Conservation (phyloP, 768 basidiomycete species). For the Trametes sanguinea region DNA sequence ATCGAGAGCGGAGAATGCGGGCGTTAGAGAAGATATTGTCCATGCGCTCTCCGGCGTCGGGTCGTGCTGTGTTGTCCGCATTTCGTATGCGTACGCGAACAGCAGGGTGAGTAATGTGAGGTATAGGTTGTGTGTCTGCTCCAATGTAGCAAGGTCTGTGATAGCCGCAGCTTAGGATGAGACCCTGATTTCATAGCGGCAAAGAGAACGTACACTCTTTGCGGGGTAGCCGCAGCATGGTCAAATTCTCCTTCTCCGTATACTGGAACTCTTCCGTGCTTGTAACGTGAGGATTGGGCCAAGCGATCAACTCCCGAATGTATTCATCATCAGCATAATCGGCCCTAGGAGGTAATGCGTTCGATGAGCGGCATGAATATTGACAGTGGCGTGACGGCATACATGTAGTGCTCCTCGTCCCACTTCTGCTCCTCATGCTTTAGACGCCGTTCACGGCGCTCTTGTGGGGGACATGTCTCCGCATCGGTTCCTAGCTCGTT, state of each 20-base stretch:
- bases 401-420: conserved; percentile 88
- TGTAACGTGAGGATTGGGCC: conserved; percentile 58
- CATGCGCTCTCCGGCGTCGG: conserved; percentile 89
- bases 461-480: conserved; percentile 53
- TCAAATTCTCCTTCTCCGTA: conserved; percentile 70
- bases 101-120: conserved; percentile 69
- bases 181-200: not conserved
- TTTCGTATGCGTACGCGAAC: conserved; percentile 82
- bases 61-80: conserved; percentile 73
- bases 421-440: conserved; percentile 75
- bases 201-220: conserved; percentile 50
- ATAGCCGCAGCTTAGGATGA: not conserved
- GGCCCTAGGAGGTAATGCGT: conserved; percentile 50
- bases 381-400: conserved; percentile 24
- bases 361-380: not conserved
- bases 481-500: conserved; percentile 74
- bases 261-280: conserved; percentile 47
- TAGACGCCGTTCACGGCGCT: conserved; percentile 56
- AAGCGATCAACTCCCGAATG: conserved; percentile 68
- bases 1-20: conserved; percentile 83
- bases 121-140: conserved; percentile 64
- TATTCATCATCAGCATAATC: conserved; percentile 78
- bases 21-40: conserved; percentile 74
- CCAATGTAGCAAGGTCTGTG: conserved; percentile 60
- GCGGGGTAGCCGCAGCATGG: conserved; percentile 57